phyloP scores from a whole-genome alignment of 441 rosid species.

The Jatropha podagrica region DNA sequence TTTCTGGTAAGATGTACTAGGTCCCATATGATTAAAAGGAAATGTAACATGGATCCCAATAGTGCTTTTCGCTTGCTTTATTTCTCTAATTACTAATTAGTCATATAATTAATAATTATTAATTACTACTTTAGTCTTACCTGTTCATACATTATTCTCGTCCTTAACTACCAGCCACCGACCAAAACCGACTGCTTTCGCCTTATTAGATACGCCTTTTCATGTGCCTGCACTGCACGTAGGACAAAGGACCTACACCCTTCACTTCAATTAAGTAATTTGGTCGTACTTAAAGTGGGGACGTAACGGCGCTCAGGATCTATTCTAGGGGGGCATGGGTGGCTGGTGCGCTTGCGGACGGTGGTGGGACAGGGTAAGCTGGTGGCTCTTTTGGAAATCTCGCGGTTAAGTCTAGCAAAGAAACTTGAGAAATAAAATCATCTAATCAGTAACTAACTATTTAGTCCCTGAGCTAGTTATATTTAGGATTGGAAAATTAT shows the following conservation, averaged over 20 bases:
- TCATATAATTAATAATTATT: neutral
- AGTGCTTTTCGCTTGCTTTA: neutral
- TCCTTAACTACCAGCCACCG: neutral
- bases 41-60: neutral
- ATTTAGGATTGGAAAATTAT: no score
- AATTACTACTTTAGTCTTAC: neutral
- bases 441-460: no score
- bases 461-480: no score
- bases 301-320: neutral
- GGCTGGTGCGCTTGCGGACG: no score
- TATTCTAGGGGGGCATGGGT: no score
- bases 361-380: neutral
- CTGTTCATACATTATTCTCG: neutral
- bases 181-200: neutral
- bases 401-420: no score
- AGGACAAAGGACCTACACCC: neutral
- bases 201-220: neutral
- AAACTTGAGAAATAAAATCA: no score
- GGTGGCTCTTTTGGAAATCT: no score
- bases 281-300: neutral
- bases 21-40: neutral
- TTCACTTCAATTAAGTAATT: neutral
- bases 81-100: no score
- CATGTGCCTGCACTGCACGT: neutral
- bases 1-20: neutral